phyloP scores from a whole-genome alignment of 1,284 basidiomycete species.

The Ceraceosorus bombacis region DNA sequence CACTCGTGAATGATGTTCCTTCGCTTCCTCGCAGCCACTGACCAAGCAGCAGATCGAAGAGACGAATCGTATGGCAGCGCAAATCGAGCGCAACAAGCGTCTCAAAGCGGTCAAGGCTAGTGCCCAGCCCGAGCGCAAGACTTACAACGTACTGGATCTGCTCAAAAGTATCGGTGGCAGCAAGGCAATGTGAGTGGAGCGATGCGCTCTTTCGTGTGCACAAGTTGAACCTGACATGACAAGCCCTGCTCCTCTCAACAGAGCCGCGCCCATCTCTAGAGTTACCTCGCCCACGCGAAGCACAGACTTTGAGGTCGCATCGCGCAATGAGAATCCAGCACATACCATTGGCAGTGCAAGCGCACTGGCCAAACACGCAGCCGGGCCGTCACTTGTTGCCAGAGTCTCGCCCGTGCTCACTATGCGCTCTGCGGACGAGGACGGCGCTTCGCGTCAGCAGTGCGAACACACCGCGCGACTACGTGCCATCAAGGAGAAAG shows the following conservation, averaged over 20 bases:
- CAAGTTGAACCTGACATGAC: background rate
- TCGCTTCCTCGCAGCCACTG: slow-evolving; percentile 26
- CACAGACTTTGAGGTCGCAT: too few relatives aligned
- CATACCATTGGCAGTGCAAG: too few relatives aligned
- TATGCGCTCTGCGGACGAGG: too few relatives aligned
- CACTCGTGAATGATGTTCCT: background rate
- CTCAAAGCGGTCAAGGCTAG: slow-evolving; percentile 8
- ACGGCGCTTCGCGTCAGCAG: too few relatives aligned
- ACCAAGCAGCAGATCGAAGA: slow-evolving; percentile 34
- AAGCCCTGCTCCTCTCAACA: slow-evolving; percentile 1
- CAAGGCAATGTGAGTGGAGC: slow-evolving; percentile 3
- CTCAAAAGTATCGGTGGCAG: slow-evolving; percentile 24
- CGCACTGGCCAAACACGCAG: too few relatives aligned
- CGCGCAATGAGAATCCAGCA: too few relatives aligned
- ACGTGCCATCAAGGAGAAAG: too few relatives aligned
- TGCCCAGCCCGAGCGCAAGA: slow-evolving; percentile 17
- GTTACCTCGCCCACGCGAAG: too few relatives aligned
- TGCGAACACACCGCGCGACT: too few relatives aligned
- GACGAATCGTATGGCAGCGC: slow-evolving; percentile 37
- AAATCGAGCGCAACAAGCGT: slow-evolving; percentile 32
- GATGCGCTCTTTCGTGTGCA: background rate
- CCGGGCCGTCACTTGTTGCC: too few relatives aligned
- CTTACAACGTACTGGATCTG: slow-evolving; percentile 31
- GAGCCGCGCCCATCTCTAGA: too few relatives aligned
- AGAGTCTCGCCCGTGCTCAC: too few relatives aligned